Evolutionary conservation across 345 rosid genomes (phyloP), one percentile per base, ranked within the genome.

Genomic region (Gossypium sturtianum): DNA sequence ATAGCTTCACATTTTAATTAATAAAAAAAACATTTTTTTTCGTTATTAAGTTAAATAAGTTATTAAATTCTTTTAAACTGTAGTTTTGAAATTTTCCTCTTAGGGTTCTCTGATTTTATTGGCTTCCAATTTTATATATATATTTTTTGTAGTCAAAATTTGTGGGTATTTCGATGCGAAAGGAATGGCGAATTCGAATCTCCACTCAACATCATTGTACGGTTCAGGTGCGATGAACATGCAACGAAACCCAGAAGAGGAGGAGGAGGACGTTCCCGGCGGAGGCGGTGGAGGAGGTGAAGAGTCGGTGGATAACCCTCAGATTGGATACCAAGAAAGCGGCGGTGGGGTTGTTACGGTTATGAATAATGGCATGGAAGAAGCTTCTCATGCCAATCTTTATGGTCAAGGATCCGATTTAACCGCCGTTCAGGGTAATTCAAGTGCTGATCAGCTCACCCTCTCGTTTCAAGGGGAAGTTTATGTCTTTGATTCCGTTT

Each of bases 391-490:
- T 12, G 22, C 75, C 47, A 51, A 71, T 66, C 56, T 78, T 62
- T 76, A 67, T 22, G 70, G 67, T 34, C 51, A 65, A 10, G 81
- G 81, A 12, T 53, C 77, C 11, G 77, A 74, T 65, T 75, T 72
- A 58, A 5, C 75, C 3, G 25, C 51, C 4, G 70, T 59, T 75
- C 15, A 77, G 47, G 78, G 64, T 12, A 72, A 77, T 78, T 76
- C 67, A 12, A 53, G 48, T 34, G 58, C 70, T 47, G 84, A 82
- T 73, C 84, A 85, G 76, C 83, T 85, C 19, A 81, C 88, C 6
- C 82, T 85, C 47, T 78, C 88, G 23, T 85, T 85, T 75, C 86
- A 83, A 72, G 88, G 88, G 47, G 84, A 85, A 80, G 88, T 85
- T 19, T 85, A 79, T 68, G 88, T 81, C 12, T 85, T 85, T 59